Evolutionary conservation across 2,329 filamentous ascomycete genomes (phyloP), one percentile per base, ranked within the genome.

Genomic region (Calonectria pseudoturangicola): DNA sequence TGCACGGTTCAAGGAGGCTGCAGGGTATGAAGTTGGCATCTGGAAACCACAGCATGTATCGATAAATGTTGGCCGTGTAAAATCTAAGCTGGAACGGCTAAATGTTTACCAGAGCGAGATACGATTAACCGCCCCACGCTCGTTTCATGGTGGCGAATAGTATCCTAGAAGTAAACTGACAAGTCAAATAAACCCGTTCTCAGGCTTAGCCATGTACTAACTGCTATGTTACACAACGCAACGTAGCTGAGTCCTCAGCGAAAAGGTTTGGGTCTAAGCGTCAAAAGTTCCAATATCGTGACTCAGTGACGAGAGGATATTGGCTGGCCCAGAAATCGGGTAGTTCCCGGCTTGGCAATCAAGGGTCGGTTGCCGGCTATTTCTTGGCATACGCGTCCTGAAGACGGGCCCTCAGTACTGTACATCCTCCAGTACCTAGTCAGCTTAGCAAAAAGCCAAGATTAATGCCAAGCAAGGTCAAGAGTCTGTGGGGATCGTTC

Each of bases 381-480:
- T 58, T 16, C 51, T 58, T 58, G 30, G 51, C 51, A 39, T 39
- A 13, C 51, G 30, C n/a, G 28, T 58, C 30, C 30, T n/a, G 21
- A 21, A 21, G 21, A 21, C 21, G 21, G 21, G 21, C 21, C 21
- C 21, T 16, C 45, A 18, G 21, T 48, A 12, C n/a, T 48, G 10
- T n/a, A 25, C 28, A 5, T 16, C 13, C n/a, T 25, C 18, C 51
- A 36, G 18, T 33, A 36, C 51, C 15, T 56, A 36, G n/a, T 36
- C 10, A 5, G 16, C 15, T 13, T 25, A 21, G 33, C 13, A 41
- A 33, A 8, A 27, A 25, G 54, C 54, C 30, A 58, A 25, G 13
- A 58, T 21, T 25, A 0, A 8, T 41, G 51, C 54, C 54, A 41
- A 58, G 54, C 33, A 1, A 27, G 16, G 7, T 25, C 18, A 25